Percentiles rank a stretch among this genome's conserved stretches.
These are phyloP conservation scores for Amaranthus palmeri DNA, from an alignment of 148 eudicot species.

Conservation along the genomic window DNA sequence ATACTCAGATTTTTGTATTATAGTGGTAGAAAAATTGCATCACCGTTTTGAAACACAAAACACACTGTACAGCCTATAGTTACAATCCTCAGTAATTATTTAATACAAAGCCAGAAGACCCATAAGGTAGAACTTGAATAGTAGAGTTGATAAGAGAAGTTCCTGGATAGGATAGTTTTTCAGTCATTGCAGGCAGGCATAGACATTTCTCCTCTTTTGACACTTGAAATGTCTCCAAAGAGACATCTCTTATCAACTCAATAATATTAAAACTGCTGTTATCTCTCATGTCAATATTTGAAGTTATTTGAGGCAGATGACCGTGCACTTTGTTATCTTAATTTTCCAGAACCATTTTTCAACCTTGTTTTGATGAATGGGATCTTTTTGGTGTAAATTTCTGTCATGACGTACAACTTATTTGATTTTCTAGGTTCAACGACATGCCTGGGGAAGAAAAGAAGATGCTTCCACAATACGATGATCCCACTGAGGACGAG, in stretches of 20 bases:
- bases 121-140: neutral
- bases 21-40: too few species aligned
- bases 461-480: constrained; percentile 92
- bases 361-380: neutral
- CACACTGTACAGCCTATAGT: neutral
- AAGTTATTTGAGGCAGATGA: neutral
- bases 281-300: neutral
- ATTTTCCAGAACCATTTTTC: neutral
- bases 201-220: neutral
- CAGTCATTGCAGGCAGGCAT: neutral
- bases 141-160: neutral
- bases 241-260: neutral
- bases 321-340: neutral
- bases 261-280: neutral
- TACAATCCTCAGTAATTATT: neutral
- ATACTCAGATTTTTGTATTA: too few species aligned
- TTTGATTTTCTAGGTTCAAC: constrained; percentile 51
- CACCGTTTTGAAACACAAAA: neutral
- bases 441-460: constrained; percentile 63
- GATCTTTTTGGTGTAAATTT: neutral
- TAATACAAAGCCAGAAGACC: neutral
- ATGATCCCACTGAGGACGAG: constrained; percentile 83
- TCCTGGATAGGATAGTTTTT: too few species aligned
- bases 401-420: neutral
- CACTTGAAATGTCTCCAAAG: neutral